phyloP scores from a whole-genome alignment of 2,329 filamentous ascomycete species.

The Neonectria ditissima region DNA sequence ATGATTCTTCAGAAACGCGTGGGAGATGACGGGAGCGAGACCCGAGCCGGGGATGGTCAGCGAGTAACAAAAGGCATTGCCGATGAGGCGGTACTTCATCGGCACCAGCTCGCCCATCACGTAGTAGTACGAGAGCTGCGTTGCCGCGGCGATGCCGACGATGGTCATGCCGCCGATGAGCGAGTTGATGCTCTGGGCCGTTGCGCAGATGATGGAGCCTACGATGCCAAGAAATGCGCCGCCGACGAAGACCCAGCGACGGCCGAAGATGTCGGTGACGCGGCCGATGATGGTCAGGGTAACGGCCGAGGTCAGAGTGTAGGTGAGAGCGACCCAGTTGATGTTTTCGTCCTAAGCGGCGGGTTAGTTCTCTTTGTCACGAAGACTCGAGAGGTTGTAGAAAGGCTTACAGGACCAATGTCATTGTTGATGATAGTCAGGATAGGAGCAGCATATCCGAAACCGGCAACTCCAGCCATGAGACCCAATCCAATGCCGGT shows the following conservation, averaged over 20 bases:
- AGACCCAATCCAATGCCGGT: constrained; percentile 42
- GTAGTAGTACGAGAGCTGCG: constrained; percentile 53
- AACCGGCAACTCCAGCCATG: constrained; percentile 46
- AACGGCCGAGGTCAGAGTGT: constrained; percentile 46
- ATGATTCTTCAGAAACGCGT: constrained; percentile 43
- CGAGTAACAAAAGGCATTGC: constrained; percentile 49
- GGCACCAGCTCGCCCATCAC: constrained; percentile 54
- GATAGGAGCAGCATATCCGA: constrained; percentile 41
- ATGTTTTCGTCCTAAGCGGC: constrained; percentile 39
- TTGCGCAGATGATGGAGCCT: constrained; percentile 52
- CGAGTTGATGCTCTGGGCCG: constrained; percentile 50
- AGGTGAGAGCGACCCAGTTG: constrained; percentile 47
- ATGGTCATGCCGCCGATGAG: constrained; percentile 54
- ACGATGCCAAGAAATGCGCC: constrained; percentile 50
- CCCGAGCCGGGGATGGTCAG: constrained; percentile 47
- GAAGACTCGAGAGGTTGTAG: background rate
- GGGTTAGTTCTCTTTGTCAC: background rate
- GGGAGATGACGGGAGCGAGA: constrained; percentile 45
- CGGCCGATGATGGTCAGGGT: constrained; percentile 44
- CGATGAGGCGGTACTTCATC: constrained; percentile 50
- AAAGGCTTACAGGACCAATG: constrained; percentile 31
- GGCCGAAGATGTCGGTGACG: constrained; percentile 45
- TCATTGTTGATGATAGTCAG: constrained; percentile 36
- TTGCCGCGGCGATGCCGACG: constrained; percentile 51
- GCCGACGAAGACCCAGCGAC: constrained; percentile 45